Evolutionary conservation across 495 filamentous ascomycete species (phyloP).

Genomic region (Haplographium delicatum): DNA sequence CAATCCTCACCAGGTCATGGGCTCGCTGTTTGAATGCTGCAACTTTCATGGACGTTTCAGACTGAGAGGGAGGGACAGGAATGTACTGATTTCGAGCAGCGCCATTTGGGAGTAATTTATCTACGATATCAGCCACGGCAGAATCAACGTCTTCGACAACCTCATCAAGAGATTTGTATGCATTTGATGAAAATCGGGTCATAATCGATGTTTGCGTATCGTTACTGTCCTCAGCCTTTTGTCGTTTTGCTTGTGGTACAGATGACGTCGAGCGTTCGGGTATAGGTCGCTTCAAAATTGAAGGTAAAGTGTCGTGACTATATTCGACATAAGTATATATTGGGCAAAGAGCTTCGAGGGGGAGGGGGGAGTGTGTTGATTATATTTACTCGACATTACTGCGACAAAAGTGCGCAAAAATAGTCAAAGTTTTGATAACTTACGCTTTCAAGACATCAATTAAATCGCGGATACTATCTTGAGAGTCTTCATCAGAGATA

Average conservation of each 20-base stretch:
- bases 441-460: constrained; percentile 29
- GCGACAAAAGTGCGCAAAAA: background rate
- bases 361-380: background rate
- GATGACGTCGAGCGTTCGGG: constrained; percentile 23
- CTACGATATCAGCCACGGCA: constrained; percentile 33
- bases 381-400: background rate
- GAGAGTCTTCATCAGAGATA: constrained; percentile 6
- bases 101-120: constrained; percentile 26
- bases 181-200: constrained; percentile 36
- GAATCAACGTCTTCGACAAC: constrained; percentile 40
- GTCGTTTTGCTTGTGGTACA: constrained; percentile 23
- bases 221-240: constrained; percentile 19
- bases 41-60: constrained; percentile 17
- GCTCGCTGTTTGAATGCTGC: constrained; percentile 21
- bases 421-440: background rate
- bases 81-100: constrained; percentile 12
- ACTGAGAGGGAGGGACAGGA: constrained; percentile 10
- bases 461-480: constrained; percentile 21
- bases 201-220: constrained; percentile 30
- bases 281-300: constrained; percentile 42
- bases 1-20: constrained; percentile 33
- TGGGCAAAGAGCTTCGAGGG: background rate
- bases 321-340: constrained; percentile 1
- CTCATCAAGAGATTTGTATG: constrained; percentile 40
- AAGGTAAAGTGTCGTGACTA: constrained; percentile 38